Evolutionary conservation across 176 grass and related monocot species (phyloP).

Genomic region (Carex parvula): DNA sequence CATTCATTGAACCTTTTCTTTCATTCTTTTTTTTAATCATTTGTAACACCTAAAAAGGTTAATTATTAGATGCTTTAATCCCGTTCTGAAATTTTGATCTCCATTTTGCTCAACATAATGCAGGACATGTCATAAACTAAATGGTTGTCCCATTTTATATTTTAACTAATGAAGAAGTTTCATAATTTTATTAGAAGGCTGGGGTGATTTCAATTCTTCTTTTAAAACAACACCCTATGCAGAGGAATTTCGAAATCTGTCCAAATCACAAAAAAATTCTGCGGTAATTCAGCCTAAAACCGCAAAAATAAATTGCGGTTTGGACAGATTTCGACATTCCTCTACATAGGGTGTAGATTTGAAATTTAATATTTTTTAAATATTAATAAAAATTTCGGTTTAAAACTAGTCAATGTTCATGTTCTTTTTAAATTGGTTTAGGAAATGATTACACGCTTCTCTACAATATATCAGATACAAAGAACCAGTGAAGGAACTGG

Average conservation of each 20-base stretch:
- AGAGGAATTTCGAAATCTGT: too few species aligned
- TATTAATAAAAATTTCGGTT: too few species aligned
- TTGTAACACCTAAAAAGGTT: neutral
- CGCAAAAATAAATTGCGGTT: too few species aligned
- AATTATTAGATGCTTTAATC: neutral
- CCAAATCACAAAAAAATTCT: too few species aligned
- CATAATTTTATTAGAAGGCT: neutral
- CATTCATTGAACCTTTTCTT: neutral
- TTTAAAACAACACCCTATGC: neutral
- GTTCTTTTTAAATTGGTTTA: neutral
- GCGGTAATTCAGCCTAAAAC: too few species aligned
- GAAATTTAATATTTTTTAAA: too few species aligned
- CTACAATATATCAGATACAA: neutral
- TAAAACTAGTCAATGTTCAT: neutral
- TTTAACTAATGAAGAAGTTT: neutral
- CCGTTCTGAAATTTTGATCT: neutral
- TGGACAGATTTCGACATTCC: too few species aligned
- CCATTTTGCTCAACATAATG: neutral
- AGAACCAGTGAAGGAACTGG: neutral
- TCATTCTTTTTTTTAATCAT: neutral
- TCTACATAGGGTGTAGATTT: too few species aligned
- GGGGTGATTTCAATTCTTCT: neutral
- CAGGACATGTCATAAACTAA: neutral
- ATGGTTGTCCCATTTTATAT: neutral
- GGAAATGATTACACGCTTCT: neutral